Conservation (phyloP, 2,329 filamentous ascomycete species). For the Amylocarpus encephaloides region DNA sequence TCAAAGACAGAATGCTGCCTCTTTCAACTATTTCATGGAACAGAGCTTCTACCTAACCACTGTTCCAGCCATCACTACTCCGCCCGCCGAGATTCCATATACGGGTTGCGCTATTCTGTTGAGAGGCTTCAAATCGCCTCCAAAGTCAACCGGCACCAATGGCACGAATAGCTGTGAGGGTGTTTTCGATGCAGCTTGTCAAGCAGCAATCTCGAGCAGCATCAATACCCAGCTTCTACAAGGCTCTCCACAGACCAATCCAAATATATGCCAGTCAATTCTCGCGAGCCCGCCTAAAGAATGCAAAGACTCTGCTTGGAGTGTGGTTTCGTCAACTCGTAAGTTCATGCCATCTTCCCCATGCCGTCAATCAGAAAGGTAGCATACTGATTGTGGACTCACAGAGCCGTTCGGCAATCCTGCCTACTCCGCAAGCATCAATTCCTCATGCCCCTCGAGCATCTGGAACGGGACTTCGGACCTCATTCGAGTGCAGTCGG, state of each 20-base stretch:
- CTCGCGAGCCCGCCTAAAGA: neutral
- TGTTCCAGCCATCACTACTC: neutral
- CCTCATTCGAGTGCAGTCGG: neutral
- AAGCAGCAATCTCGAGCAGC: neutral
- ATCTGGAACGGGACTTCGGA: slow-evolving; percentile 3
- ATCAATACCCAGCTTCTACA: slow-evolving; percentile 1
- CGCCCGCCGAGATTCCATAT: neutral
- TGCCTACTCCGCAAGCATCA: slow-evolving; percentile 2
- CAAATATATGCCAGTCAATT: slow-evolving; percentile 1
- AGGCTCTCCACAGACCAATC: neutral
- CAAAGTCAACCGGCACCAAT: neutral
- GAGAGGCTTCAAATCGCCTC: neutral
- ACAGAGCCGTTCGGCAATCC: slow-evolving; percentile 4
- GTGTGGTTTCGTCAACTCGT: slow-evolving; percentile 1
- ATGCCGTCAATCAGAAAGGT: neutral
- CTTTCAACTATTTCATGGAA: slow-evolving; percentile 1
- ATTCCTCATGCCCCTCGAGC: slow-evolving; percentile 1
- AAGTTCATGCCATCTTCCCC: neutral
- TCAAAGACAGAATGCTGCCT: neutral
- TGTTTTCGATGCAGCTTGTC: neutral
- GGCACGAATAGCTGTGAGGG: neutral
- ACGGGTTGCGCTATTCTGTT: slow-evolving; percentile 2
- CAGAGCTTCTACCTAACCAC: slow-evolving; percentile 3
- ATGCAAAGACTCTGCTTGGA: neutral
- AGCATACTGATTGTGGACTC: neutral